Evolutionary conservation across 2,329 filamentous ascomycete species (phyloP).

Genomic region (Coniochaeta ligniaria): DNA sequence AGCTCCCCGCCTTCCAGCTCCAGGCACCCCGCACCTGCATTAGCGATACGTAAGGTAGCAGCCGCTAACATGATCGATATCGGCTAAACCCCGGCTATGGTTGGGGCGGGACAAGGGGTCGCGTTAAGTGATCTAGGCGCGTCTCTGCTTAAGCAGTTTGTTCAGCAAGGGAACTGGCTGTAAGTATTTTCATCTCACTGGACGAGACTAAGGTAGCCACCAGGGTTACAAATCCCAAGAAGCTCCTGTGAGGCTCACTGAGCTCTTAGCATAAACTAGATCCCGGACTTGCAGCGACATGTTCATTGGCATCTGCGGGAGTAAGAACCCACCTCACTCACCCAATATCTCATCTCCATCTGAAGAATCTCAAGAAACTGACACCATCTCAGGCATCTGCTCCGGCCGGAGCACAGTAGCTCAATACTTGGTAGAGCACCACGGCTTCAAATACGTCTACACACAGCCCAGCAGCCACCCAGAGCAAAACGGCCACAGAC

Average conservation of each 20-base stretch:
- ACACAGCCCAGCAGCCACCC: constrained; percentile 12
- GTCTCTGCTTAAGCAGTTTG: constrained; percentile 2
- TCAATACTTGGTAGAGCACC: constrained; percentile 75
- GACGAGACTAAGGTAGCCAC: too few relatives aligned
- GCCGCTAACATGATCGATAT: background rate
- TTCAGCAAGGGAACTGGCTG: background rate
- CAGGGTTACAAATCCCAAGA: too few relatives aligned
- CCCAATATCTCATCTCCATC: constrained; percentile 2
- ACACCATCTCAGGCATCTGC: constrained; percentile 65
- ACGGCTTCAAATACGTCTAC: constrained; percentile 70
- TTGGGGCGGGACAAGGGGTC: background rate
- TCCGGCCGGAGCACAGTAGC: constrained; percentile 88
- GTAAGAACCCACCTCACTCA: constrained; percentile 31
- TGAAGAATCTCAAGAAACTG: constrained; percentile 8
- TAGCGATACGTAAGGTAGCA: too few relatives aligned
- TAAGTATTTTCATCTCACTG: too few relatives aligned
- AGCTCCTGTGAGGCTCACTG: background rate
- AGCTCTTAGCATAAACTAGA: background rate
- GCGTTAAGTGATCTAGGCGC: constrained; percentile 7
- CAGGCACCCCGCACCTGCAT: constrained; percentile 5
- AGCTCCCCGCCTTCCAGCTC: constrained; percentile 13
- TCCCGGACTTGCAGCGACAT: constrained; percentile 30
- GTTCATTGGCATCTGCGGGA: constrained; percentile 72
- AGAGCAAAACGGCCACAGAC: background rate
- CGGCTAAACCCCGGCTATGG: background rate